Evolutionary conservation across 768 basidiomycete species (phyloP), one percentile per base, ranked within the genome.

Genomic region (Suillus tomentosus): DNA sequence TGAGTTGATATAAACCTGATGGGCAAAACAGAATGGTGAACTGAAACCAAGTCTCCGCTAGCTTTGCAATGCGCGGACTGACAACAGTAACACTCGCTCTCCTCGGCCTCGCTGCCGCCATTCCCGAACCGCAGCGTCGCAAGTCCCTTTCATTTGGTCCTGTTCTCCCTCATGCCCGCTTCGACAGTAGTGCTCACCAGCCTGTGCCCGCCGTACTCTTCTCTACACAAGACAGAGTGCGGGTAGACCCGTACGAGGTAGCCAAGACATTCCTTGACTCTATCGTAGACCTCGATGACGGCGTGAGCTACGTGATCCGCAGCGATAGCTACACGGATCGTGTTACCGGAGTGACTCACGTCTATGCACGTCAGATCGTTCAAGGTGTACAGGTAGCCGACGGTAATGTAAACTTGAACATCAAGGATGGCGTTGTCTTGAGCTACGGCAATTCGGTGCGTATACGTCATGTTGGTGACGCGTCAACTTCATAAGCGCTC

Each of bases 101-200:
- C 43, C 86, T 84, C 63, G 85, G 84, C 71, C 81, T 89, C 67
- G 85, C 87, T 48, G 84, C 85, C 70, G 3, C 56, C 0, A 75
- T 74, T 10, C 68, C 68, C 0, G 70, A 67, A 0, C 40, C 14
- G 55, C 48, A 40, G 10, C 78, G 77, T 61, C 87, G 96, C 71
- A 97, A 98, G 89, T 86, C 96, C 0, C 84, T 99, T 62, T 88
- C 89, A 27, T 97, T 96, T 73, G 96, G 96, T 1, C 94, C 95
- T 6, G 78, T 82, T 19, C 89, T 89, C 66, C 85, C 87, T 5
- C 89, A 94, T 69, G 89, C 90, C 7, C 84, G 84, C 55, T 93
- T 88, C 78, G 75, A 79, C 62, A 78, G 87, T 8, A 81, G 71
- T 63, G 57, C 57, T 58, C 57, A 58, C 10, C 40, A 42, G 80